phyloP scores from a whole-genome alignment of 2,329 filamentous ascomycete species.

The Xylariaceae sp. region DNA sequence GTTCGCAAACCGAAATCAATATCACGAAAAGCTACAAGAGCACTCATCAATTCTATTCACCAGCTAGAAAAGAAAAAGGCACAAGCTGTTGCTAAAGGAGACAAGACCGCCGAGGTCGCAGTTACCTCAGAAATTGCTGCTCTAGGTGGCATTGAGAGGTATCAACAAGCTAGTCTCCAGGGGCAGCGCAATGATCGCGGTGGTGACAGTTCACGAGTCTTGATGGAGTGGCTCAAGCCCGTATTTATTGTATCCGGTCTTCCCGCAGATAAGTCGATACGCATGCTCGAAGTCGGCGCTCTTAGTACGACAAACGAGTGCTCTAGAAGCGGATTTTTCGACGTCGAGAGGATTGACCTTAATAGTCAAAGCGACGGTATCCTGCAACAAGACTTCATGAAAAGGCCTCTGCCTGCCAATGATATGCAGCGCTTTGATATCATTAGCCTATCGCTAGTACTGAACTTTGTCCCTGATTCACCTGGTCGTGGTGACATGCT shows the following conservation, averaged over 20 bases:
- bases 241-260: conserved; percentile 35
- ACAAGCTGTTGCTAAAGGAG: conserved; percentile 61
- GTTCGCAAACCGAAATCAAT: conserved; percentile 61
- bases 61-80: conserved; percentile 66
- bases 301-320: conserved; percentile 85
- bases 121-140: conserved; percentile 60
- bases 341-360: conserved; percentile 85
- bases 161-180: conserved; percentile 72
- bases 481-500: conserved; percentile 83
- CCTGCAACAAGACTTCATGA: conserved; percentile 91
- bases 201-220: conserved; percentile 68
- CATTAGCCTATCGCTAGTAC: conserved; percentile 87
- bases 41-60: conserved; percentile 70
- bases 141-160: conserved; percentile 66
- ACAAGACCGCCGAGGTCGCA: conserved; percentile 52
- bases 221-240: conserved; percentile 66
- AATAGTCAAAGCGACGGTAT: conserved; percentile 86
- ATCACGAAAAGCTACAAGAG: conserved; percentile 67
- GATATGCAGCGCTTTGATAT: conserved; percentile 78
- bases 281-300: conserved; percentile 87
- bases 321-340: conserved; percentile 72
- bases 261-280: conserved; percentile 46
- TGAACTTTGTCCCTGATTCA: conserved; percentile 91
- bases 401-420: conserved; percentile 72
- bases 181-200: conserved; percentile 70